Conservation (phyloP, 2,329 filamentous ascomycete genomes). For the Nothophaeocryptopus gaeumannii region DNA sequence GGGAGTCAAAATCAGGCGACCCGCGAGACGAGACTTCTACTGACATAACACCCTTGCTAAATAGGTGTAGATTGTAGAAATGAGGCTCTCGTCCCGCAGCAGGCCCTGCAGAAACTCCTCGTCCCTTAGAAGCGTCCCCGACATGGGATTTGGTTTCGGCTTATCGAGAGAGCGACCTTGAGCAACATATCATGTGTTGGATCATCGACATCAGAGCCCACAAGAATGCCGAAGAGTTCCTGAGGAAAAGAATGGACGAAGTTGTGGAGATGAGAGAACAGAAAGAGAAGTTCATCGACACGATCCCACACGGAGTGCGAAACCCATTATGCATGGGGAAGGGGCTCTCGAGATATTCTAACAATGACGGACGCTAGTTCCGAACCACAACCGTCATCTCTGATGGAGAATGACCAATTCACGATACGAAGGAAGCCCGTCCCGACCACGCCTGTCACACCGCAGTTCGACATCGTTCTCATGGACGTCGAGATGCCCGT, state of each 20-base stretch:
- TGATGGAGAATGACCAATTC: too few relatives aligned
- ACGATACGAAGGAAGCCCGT: too few relatives aligned
- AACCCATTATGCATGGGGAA: constrained; percentile 38
- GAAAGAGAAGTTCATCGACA: constrained; percentile 34
- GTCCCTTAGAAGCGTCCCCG: constrained; percentile 9
- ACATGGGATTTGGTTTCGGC: constrained; percentile 21
- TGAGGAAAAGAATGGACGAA: constrained; percentile 39
- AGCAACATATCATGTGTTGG: constrained; percentile 21
- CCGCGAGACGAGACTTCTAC: too few relatives aligned
- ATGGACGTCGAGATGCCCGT: constrained; percentile 36
- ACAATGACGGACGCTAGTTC: constrained; percentile 3
- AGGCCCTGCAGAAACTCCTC: constrained; percentile 10
- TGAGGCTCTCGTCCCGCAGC: constrained; percentile 12
- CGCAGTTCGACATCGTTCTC: constrained; percentile 25
- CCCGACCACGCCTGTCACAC: background rate
- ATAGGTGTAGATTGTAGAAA: constrained; percentile 19
- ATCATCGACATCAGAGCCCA: constrained; percentile 47
- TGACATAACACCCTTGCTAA: too few relatives aligned
- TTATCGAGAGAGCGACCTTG: constrained; percentile 15
- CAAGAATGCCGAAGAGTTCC: constrained; percentile 43
- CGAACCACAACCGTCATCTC: too few relatives aligned
- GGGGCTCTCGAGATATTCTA: constrained; percentile 28
- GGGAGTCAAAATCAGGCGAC: too few relatives aligned
- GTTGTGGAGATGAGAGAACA: constrained; percentile 37
- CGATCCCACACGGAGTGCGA: constrained; percentile 41